Conservation (phyloP, 176 grass and related monocot genomes). For the Oryza nivara region DNA sequence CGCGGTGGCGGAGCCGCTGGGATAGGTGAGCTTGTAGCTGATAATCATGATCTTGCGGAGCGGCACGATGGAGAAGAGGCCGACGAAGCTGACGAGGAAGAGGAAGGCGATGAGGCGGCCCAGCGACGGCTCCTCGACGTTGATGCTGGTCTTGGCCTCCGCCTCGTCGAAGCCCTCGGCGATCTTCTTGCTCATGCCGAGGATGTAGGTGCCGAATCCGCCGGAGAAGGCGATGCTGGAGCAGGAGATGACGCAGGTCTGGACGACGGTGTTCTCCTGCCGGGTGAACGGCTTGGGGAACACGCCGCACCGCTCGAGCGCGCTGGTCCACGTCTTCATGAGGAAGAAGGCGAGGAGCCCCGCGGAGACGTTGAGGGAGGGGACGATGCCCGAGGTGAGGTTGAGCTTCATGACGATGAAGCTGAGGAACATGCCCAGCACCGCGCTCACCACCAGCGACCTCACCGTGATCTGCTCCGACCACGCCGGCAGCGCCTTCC, state of each 20-base stretch:
- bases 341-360: slow-evolving; percentile 80
- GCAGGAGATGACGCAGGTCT: slow-evolving; percentile 85
- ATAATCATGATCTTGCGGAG: slow-evolving; percentile 59
- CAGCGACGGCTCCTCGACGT: slow-evolving; percentile 61
- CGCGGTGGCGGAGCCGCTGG: slow-evolving; percentile 56
- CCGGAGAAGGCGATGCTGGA: slow-evolving; percentile 70
- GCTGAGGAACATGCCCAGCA: slow-evolving; percentile 68
- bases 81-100: slow-evolving; percentile 63
- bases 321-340: slow-evolving; percentile 67
- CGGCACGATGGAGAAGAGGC: slow-evolving; percentile 52
- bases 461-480: slow-evolving; percentile 71
- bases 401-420: slow-evolving; percentile 94
- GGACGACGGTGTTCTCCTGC: slow-evolving; percentile 88
- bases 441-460: slow-evolving; percentile 59
- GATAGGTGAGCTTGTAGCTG: slow-evolving; percentile 65
- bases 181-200: slow-evolving; percentile 64
- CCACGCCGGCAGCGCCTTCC: slow-evolving; percentile 59
- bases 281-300: slow-evolving; percentile 72
- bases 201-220: slow-evolving; percentile 65
- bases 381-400: slow-evolving; percentile 73
- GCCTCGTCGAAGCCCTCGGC: slow-evolving; percentile 53
- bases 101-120: slow-evolving; percentile 62
- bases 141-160: slow-evolving; percentile 44
- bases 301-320: slow-evolving; percentile 54
- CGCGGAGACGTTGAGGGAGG: slow-evolving; percentile 63